Conservation (phyloP, 192 early-diverging fungal genomes). For the Backusella sp. region DNA sequence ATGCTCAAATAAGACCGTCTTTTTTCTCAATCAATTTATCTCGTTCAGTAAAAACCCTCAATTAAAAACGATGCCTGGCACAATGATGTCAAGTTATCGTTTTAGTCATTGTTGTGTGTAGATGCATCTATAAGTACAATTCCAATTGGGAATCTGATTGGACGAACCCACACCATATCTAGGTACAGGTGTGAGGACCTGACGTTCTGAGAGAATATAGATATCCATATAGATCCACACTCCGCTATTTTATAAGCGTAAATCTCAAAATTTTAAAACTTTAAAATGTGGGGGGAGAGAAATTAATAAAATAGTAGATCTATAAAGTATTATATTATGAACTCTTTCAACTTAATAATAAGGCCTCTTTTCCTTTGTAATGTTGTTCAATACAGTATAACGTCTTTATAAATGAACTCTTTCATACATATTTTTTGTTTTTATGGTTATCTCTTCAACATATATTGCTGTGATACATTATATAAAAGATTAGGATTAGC, state of each 20-base stretch:
- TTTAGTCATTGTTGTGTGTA: not conserved
- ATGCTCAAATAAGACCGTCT: not conserved
- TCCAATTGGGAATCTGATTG: not conserved
- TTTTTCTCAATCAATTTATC: not conserved
- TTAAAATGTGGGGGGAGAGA: not conserved
- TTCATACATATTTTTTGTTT: not conserved
- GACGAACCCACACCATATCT: not conserved
- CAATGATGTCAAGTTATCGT: not conserved
- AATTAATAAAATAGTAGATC: not conserved
- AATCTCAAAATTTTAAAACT: not conserved
- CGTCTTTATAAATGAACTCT: not conserved
- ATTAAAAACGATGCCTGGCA: slow-evolving; percentile 1
- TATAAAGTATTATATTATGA: not conserved
- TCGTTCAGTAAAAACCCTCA: slow-evolving; percentile 2
- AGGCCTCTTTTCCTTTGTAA: no score
- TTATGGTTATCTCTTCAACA: not conserved
- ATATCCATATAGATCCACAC: not conserved
- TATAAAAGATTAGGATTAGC: not conserved
- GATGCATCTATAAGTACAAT: not conserved
- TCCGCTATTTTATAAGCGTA: not conserved
- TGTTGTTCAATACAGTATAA: not conserved
- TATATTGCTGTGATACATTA: not conserved
- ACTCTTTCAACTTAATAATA: not conserved
- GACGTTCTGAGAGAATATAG: not conserved
- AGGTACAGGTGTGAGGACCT: not conserved